phyloP scores from a whole-genome alignment of 305 asterid species.

The Ilex paraguariensis region DNA sequence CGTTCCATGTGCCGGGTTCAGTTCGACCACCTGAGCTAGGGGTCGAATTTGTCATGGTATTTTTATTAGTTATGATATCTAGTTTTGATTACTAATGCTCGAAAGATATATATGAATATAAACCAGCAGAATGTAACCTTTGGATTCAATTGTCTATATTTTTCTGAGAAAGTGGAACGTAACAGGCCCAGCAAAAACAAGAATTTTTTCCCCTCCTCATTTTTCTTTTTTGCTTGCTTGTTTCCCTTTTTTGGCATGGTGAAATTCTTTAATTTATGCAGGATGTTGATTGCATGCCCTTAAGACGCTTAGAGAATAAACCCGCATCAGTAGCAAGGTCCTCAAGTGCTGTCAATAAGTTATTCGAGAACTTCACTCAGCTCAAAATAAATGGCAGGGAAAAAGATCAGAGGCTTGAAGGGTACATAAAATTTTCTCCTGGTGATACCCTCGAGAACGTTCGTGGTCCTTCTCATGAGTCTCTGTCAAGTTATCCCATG shows the following conservation, averaged over 20 bases:
- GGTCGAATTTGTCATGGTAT: conserved; percentile 89
- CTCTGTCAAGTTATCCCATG: conserved; percentile 44
- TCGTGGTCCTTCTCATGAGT: conserved; percentile 37
- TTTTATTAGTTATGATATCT: conserved; percentile 3
- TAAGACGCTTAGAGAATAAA: conserved; percentile 64
- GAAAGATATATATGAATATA: background rate
- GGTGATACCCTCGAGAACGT: conserved; percentile 46
- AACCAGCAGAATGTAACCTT: background rate
- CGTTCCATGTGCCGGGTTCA: conserved; percentile 86
- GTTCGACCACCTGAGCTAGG: conserved; percentile 88
- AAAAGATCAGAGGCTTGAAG: conserved; percentile 24
- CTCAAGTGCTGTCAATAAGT: conserved; percentile 43
- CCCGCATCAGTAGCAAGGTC: conserved; percentile 60
- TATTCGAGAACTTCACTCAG: conserved; percentile 52
- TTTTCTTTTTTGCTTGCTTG: conserved; percentile 9
- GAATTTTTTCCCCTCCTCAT: background rate
- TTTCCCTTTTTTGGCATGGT: conserved; percentile 2
- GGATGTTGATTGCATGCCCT: conserved; percentile 97
- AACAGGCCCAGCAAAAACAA: no score
- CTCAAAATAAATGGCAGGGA: conserved; percentile 43
- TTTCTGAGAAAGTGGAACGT: no score
- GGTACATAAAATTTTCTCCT: conserved; percentile 32
- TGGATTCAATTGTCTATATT: no score
- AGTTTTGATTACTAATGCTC: background rate
- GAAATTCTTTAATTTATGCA: conserved; percentile 30